Evolutionary conservation across 139 green algal species (phyloP).

Genomic region (Spirogloea muscicola): DNA sequence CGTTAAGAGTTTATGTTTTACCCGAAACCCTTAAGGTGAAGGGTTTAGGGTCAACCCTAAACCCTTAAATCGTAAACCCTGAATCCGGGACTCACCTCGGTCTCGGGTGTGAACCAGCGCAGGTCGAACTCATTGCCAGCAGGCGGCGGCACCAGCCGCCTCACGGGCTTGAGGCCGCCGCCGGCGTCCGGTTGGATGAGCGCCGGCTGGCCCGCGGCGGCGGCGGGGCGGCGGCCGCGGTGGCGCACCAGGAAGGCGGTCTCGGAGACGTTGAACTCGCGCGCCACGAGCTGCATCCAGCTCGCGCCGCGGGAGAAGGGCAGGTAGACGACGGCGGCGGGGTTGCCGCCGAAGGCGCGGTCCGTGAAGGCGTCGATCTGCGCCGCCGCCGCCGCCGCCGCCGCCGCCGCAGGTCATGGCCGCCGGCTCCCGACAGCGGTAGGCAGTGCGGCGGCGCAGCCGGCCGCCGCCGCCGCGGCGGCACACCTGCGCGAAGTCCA

Average conservation of each 20-base stretch:
- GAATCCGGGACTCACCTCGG: constrained; percentile 45
- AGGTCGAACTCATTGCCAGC: constrained; percentile 47
- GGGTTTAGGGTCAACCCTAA: too few species aligned
- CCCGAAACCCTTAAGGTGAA: too few species aligned
- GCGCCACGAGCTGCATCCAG: constrained; percentile 52
- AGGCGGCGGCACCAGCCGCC: background rate
- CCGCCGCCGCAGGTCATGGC: too few species aligned
- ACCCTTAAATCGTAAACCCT: too few species aligned
- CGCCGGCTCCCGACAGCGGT: background rate
- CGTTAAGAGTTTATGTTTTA: too few species aligned
- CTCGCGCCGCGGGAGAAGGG: constrained; percentile 4
- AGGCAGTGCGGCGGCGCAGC: too few species aligned
- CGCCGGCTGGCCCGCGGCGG: background rate
- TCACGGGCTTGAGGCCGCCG: background rate
- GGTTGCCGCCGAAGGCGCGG: constrained; percentile 65
- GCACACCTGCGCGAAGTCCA: constrained; percentile 14
- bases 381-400: too few species aligned
- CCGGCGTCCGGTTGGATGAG: background rate
- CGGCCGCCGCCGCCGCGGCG: background rate
- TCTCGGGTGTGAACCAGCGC: constrained; percentile 64
- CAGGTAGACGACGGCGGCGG: constrained; percentile 69
- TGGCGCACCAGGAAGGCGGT: constrained; percentile 65
- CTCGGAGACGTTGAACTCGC: constrained; percentile 74
- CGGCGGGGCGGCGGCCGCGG: background rate
- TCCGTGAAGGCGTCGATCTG: constrained; percentile 66